Conservation (phyloP, 257 asterid genomes). For the Osmanthus fragrans region DNA sequence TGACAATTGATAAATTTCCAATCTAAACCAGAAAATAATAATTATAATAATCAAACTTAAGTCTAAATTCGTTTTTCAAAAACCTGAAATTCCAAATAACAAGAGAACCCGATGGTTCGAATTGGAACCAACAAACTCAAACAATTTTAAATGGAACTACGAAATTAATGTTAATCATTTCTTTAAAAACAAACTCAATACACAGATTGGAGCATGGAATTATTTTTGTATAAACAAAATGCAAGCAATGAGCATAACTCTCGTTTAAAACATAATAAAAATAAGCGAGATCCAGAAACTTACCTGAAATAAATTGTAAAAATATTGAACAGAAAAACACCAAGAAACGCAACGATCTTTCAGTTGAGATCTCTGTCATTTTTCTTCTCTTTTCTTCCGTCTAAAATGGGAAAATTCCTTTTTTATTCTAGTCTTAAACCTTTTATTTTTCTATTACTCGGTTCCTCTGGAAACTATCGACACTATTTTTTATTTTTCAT, state of each 20-base stretch:
- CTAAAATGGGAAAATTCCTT: not conserved
- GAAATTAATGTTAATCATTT: not conserved
- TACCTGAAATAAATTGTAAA: constrained; percentile 55
- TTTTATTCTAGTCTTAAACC: not conserved
- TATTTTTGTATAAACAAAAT: constrained; percentile 4
- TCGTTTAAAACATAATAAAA: not conserved
- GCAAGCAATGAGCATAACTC: constrained; percentile 3
- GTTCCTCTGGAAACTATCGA: not conserved
- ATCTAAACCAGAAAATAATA: not conserved
- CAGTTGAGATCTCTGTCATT: constrained; percentile 54
- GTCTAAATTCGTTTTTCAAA: not conserved
- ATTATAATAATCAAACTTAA: not conserved
- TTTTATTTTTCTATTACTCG: not conserved
- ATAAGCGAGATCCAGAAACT: constrained; percentile 9
- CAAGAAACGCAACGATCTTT: constrained; percentile 43
- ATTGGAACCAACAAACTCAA: not conserved
- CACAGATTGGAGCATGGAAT: not conserved
- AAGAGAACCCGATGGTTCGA: not conserved
- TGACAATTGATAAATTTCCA: not conserved
- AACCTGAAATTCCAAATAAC: not conserved
- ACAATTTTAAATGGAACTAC: not conserved
- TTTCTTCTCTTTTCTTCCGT: constrained; percentile 25
- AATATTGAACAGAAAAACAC: constrained; percentile 45
- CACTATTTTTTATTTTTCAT: not conserved
- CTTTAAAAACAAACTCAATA: not conserved